A percentile compares a stretch with the other conserved stretches of the same genome.
Evolutionary conservation across 2,329 filamentous ascomycete species (phyloP).

Genomic region (Alternaria arbusti): DNA sequence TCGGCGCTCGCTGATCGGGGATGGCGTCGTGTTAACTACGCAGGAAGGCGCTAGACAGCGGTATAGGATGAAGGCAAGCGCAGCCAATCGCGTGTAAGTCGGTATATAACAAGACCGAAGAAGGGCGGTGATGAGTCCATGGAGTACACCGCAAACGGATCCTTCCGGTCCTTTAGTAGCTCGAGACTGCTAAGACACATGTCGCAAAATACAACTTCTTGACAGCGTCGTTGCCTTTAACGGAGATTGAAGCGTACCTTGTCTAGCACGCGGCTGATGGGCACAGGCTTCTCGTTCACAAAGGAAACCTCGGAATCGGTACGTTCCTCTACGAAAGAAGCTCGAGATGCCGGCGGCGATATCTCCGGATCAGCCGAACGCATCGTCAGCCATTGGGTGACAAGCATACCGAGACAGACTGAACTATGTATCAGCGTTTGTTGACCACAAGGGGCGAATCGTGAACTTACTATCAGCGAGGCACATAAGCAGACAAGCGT

Average conservation of each 20-base stretch:
- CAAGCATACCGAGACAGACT: slow-evolving; percentile 27
- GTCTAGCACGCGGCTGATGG: not conserved
- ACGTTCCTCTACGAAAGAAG: not conserved
- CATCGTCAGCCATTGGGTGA: slow-evolving; percentile 28
- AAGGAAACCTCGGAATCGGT: not conserved
- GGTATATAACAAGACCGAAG: not conserved
- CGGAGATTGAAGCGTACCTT: not conserved
- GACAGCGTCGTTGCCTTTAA: not conserved
- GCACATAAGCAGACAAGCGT: slow-evolving; percentile 48
- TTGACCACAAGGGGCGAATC: too few species aligned
- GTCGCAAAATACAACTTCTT: not conserved
- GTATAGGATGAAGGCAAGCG: not conserved
- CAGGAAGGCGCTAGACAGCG: not conserved
- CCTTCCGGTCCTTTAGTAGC: not conserved
- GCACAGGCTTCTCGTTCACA: not conserved
- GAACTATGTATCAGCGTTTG: not conserved
- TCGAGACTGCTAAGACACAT: not conserved
- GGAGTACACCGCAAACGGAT: not conserved
- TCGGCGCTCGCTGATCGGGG: not conserved
- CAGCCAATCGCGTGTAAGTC: not conserved
- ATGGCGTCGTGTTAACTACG: not conserved
- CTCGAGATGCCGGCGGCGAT: not conserved
- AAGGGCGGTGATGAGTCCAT: not conserved
- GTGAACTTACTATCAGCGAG: slow-evolving; percentile 45
- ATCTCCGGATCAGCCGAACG: slow-evolving; percentile 9